Percentiles rank a stretch among this genome's conserved stretches.
phyloP scores from a whole-genome alignment of 257 asterid species.

The Schizonepeta tenuifolia region DNA sequence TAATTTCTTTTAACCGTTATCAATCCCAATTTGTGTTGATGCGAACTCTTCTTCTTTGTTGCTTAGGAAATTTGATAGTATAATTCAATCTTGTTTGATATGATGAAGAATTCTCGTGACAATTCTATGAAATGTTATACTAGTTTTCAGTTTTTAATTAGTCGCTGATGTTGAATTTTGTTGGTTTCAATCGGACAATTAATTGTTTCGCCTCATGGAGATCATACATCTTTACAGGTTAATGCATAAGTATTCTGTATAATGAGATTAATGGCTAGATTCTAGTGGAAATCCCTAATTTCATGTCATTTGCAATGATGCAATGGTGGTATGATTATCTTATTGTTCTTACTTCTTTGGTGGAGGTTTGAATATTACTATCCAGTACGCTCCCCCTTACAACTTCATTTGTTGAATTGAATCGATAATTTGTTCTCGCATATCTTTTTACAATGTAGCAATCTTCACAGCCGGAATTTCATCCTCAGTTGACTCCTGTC shows the following conservation, averaged over 20 bases:
- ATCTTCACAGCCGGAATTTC: background rate
- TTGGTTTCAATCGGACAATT: background rate
- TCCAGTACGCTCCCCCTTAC: background rate
- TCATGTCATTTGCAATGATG: background rate
- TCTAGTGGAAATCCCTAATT: background rate
- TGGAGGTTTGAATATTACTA: constrained; percentile 11
- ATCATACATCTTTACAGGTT: background rate
- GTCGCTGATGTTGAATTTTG: constrained; percentile 8
- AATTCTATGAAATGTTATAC: background rate
- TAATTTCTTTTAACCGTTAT: too few species aligned
- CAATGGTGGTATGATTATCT: background rate
- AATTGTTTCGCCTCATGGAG: background rate
- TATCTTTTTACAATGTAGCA: constrained; percentile 5
- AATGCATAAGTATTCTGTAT: background rate
- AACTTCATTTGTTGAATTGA: background rate
- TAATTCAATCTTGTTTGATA: constrained; percentile 23
- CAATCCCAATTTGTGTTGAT: constrained; percentile 9
- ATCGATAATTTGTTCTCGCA: background rate
- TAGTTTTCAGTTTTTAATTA: background rate
- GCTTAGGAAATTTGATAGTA: too few species aligned
- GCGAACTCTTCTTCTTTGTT: constrained; percentile 14
- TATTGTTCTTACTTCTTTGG: background rate
- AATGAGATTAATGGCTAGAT: constrained; percentile 13
- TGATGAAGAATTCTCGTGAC: background rate
- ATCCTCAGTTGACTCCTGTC: background rate